phyloP scores from a whole-genome alignment of 805 yeast species.

The Pichia phayaonensis region DNA sequence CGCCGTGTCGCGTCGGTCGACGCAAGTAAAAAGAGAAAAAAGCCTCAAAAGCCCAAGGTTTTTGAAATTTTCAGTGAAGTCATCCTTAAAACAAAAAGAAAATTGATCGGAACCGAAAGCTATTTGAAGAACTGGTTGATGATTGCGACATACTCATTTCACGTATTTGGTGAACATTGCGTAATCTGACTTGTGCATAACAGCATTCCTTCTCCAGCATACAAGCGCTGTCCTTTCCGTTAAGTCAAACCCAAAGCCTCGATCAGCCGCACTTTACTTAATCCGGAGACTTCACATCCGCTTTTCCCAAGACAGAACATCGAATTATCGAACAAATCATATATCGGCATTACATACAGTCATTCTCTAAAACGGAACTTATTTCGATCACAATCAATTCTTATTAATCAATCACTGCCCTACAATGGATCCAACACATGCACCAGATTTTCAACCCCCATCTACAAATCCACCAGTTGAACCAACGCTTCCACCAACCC shows the following conservation, averaged over 20 bases:
- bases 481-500: slow-evolving; percentile 60
- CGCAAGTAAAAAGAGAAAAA: too few relatives aligned
- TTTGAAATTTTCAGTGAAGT: not conserved
- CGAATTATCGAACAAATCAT: too few relatives aligned
- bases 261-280: not conserved
- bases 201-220: not conserved
- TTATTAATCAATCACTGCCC: not conserved
- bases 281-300: not conserved
- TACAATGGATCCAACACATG: slow-evolving; percentile 77
- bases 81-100: not conserved
- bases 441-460: slow-evolving; percentile 86
- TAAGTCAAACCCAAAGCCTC: too few relatives aligned
- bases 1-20: not conserved
- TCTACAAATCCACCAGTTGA: slow-evolving; percentile 52
- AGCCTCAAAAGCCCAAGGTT: not conserved
- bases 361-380: not conserved
- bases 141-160: not conserved
- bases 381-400: too few relatives aligned
- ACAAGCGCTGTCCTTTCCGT: not conserved
- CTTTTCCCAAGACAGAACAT: not conserved
- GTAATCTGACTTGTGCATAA: not conserved
- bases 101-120: too few relatives aligned
- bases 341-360: not conserved
- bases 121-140: not conserved
- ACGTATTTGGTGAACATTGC: too few relatives aligned